A percentile compares a stretch with the other conserved stretches of the same genome.
Conservation (phyloP, 2,329 filamentous ascomycete genomes). For the Lachnellula occidentalis region DNA sequence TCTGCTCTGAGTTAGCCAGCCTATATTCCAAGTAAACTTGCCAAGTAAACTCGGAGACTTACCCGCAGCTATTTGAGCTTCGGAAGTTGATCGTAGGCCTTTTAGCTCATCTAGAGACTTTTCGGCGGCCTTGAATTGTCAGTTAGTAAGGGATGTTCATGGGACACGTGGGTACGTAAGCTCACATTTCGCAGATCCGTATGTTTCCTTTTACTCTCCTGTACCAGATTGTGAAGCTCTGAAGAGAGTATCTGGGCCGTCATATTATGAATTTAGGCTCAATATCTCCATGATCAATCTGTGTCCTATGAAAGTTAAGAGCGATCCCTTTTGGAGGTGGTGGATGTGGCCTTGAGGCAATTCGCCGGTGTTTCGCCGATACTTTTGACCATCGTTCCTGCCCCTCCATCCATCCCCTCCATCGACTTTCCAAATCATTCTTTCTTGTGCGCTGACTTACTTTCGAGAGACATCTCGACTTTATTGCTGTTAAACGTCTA, state of each 20-base stretch:
- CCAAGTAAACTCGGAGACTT: slow-evolving; percentile 8
- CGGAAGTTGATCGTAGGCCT: slow-evolving; percentile 64
- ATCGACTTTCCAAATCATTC: neutral
- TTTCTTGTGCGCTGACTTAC: no score
- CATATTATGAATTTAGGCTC: slow-evolving; percentile 47
- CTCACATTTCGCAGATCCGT: slow-evolving; percentile 77
- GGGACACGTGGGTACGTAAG: slow-evolving; percentile 9
- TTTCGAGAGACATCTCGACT: no score
- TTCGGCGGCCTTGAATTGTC: slow-evolving; percentile 68
- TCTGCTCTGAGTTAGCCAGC: slow-evolving; percentile 46
- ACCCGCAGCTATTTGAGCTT: slow-evolving; percentile 47
- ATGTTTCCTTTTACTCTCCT: slow-evolving; percentile 94
- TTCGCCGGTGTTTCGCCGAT: slow-evolving; percentile 14
- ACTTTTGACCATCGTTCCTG: neutral
- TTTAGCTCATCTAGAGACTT: slow-evolving; percentile 90
- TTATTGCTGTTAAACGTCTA: no score
- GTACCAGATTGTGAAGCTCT: slow-evolving; percentile 84
- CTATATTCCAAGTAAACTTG: slow-evolving; percentile 1
- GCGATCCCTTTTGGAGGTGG: neutral
- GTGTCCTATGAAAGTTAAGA: neutral
- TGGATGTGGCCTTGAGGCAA: slow-evolving; percentile 11
- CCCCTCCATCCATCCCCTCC: slow-evolving; percentile 5
- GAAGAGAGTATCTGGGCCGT: slow-evolving; percentile 84
- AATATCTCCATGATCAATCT: slow-evolving; percentile 19
- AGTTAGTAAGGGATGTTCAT: slow-evolving; percentile 15